Evolutionary conservation across 2,329 filamentous ascomycete genomes (phyloP), one percentile per base, ranked within the genome.

Genomic region (Cordyceps fumosorosea): DNA sequence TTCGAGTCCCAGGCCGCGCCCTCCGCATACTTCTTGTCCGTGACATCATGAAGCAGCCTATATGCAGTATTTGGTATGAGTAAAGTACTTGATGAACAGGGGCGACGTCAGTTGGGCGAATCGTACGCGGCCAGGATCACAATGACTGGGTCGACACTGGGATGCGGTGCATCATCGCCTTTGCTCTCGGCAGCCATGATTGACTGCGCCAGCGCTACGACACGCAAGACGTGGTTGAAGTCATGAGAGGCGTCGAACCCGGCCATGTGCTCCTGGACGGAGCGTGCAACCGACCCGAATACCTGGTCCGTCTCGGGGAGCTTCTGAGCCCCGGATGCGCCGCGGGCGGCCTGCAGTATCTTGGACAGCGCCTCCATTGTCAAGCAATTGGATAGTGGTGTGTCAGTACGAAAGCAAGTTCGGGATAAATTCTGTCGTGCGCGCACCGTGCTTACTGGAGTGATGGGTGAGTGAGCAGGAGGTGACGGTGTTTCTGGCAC

Each of bases 191-290:
- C 72, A 56, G 78, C 70, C 62, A 89, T 79, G 64, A 92, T 88
- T 66, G 82, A 77, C 50, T 85, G 84, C 5, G 91, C 84, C 37
- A 95, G 83, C 18, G 83, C 81, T 24, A 91, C 77, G 22, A 97
- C 92, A 58, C 93, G 88, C 65, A 86, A 78, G 69, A 96, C 90
- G 74, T 97, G 93, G 62, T 84, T 79, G 78, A 90, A 96, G 77
- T 96, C 91, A 77, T 97, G 93, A 2, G 91, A 96, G 56, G 86
- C 86, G 76, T 97, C 93, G 75, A 91, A 91, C 65, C 84, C 80
- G 50, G 84, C 79, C 88, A 93, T 93, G 78, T 89, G 91, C 45
- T 80, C 77, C 69, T 85, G 24, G 16, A 45, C 40, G 2, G 57
- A 60, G 20, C 20, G 22, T 14, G 57, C 48, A 7, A 60, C 37